These are phyloP conservation scores for Magnaporthiopsis poae DNA, from an alignment of 2,329 filamentous ascomycete species.

Conservation along the genomic window DNA sequence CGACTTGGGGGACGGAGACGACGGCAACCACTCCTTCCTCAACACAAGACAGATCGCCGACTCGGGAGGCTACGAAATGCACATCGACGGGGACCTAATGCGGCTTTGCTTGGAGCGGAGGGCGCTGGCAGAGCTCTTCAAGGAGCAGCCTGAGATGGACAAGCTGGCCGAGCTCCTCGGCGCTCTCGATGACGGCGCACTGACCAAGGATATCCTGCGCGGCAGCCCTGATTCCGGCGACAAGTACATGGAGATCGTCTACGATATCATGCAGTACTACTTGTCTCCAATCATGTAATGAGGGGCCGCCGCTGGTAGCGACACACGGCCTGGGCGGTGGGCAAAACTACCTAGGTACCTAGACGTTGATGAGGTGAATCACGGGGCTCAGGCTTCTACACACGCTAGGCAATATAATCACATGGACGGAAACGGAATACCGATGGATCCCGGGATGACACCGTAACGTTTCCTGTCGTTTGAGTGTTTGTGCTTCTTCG, in stretches of 20 bases:
- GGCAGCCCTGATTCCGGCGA: slow-evolving; percentile 12
- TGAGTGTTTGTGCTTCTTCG: too few relatives aligned
- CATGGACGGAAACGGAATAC: background rate
- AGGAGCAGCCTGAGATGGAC: slow-evolving; percentile 21
- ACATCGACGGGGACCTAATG: slow-evolving; percentile 60
- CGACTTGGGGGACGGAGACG: slow-evolving; percentile 12
- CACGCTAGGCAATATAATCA: background rate
- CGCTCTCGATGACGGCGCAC: slow-evolving; percentile 34
- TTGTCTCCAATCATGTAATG: slow-evolving; percentile 38
- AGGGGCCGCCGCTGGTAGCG: background rate
- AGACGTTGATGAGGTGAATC: too few relatives aligned
- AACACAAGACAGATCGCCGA: slow-evolving; percentile 24
- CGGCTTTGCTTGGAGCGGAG: slow-evolving; percentile 39
- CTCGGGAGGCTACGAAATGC: slow-evolving; percentile 40
- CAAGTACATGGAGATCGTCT: slow-evolving; percentile 38
- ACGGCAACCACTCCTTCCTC: slow-evolving; percentile 12
- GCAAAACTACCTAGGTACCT: background rate
- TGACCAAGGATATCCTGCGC: slow-evolving; percentile 22
- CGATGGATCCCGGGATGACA: too few relatives aligned
- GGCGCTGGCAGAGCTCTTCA: slow-evolving; percentile 34
- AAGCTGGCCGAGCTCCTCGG: slow-evolving; percentile 41
- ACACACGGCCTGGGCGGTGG: background rate
- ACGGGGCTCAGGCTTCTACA: background rate
- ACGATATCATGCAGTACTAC: slow-evolving; percentile 45
- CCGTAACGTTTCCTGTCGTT: too few relatives aligned